phyloP scores from a whole-genome alignment of 257 asterid species.

The Solanum chilense region DNA sequence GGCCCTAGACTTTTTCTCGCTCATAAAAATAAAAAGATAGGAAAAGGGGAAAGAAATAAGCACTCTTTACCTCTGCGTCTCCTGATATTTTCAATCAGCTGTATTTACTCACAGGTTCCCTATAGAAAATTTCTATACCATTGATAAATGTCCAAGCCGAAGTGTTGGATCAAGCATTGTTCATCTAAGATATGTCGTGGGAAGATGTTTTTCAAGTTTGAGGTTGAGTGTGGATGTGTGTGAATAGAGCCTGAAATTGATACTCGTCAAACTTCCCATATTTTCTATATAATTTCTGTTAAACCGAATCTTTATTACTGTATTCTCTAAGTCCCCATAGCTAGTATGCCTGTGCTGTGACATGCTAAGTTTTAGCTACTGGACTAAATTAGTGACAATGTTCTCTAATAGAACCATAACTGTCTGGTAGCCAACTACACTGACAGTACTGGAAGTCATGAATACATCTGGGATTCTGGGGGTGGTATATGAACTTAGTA shows the following conservation, averaged over 20 bases:
- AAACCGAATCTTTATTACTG: not conserved
- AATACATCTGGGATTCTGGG: not conserved
- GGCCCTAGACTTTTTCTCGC: not conserved
- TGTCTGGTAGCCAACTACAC: not conserved
- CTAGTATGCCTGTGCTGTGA: not conserved
- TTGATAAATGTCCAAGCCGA: not conserved
- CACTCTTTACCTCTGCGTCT: not conserved
- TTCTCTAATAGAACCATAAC: not conserved
- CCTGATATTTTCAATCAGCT: not conserved
- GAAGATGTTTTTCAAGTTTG: not conserved
- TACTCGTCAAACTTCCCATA: not conserved
- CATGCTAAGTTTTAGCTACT: not conserved
- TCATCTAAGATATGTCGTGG: not conserved
- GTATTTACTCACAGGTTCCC: not conserved
- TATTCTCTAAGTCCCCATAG: not conserved
- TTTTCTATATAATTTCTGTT: not conserved
- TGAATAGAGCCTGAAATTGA: not conserved
- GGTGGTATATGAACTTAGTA: not conserved
- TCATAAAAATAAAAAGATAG: not conserved
- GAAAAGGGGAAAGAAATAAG: not conserved
- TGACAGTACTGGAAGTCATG: not conserved
- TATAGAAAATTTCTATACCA: not conserved
- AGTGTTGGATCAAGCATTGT: not conserved
- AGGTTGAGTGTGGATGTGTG: not conserved
- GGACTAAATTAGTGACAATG: not conserved